Percentiles rank a stretch among this genome's conserved stretches.
phyloP scores from a whole-genome alignment of 2,329 filamentous ascomycete genomes.

The Dothidotthia symphoricarpi region DNA sequence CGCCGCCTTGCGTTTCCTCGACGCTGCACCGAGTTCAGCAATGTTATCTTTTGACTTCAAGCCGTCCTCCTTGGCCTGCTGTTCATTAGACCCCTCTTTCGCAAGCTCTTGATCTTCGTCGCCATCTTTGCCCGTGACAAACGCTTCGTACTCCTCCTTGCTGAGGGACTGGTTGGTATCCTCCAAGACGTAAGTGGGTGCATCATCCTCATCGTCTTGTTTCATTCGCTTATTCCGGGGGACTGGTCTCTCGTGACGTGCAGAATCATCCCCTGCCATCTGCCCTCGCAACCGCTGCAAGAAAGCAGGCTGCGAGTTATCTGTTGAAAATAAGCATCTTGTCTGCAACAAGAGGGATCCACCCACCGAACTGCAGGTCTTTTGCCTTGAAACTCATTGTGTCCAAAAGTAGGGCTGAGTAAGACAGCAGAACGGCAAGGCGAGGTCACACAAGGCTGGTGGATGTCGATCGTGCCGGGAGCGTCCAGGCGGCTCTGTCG shows the following conservation, averaged over 20 bases:
- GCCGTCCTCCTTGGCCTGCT: constrained; percentile 5
- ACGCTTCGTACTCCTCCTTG: constrained; percentile 51
- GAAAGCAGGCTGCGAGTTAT: constrained; percentile 52
- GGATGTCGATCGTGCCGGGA: constrained; percentile 8
- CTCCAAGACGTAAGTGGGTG: constrained; percentile 72
- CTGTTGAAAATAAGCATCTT: constrained; percentile 40
- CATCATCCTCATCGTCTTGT: constrained; percentile 70
- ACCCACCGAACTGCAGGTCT: constrained; percentile 63
- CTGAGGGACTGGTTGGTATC: constrained; percentile 62
- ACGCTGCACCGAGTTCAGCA: constrained; percentile 30
- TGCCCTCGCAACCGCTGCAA: constrained; percentile 51
- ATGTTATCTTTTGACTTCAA: constrained; percentile 31
- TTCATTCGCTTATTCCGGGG: constrained; percentile 47
- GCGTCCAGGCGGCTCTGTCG: constrained; percentile 9
- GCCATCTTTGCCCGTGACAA: constrained; percentile 37
- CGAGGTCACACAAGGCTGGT: constrained; percentile 3
- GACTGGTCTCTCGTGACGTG: constrained; percentile 46
- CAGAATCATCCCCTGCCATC: constrained; percentile 52
- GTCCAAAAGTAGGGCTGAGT: neutral
- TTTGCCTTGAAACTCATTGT: constrained; percentile 66
- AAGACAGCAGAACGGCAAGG: too few relatives aligned
- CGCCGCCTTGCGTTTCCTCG: constrained; percentile 41
- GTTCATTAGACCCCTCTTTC: constrained; percentile 5
- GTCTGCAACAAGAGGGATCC: constrained; percentile 21
- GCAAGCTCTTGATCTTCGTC: constrained; percentile 9